Evolutionary conservation across 2,329 filamentous ascomycete genomes (phyloP).

Genomic region (Achaetomium macrosporum): DNA sequence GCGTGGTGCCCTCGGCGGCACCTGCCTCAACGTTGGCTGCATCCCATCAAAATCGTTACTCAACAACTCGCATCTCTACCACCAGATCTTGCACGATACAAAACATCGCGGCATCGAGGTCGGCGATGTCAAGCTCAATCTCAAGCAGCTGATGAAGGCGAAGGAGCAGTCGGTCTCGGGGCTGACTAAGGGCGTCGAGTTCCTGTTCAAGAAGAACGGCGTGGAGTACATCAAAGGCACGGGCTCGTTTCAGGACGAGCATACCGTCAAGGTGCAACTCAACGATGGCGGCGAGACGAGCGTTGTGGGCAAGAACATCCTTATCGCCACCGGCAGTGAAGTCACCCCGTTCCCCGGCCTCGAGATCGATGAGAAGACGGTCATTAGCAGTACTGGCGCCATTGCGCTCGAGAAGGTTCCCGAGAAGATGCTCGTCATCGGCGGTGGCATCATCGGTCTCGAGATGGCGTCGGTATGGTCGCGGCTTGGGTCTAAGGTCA

Average conservation of each 20-base stretch:
- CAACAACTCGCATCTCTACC: slow-evolving; percentile 98
- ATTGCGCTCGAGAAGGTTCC: slow-evolving; percentile 85
- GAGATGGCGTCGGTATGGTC: slow-evolving; percentile 99
- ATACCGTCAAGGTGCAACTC: slow-evolving; percentile 86
- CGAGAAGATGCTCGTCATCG: slow-evolving; percentile 95
- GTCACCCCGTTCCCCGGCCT: slow-evolving; percentile 94
- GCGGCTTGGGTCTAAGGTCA: slow-evolving; percentile 86
- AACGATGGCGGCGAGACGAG: slow-evolving; percentile 87
- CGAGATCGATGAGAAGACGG: slow-evolving; percentile 94
- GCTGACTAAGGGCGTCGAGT: slow-evolving; percentile 96
- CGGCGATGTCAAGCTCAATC: slow-evolving; percentile 92
- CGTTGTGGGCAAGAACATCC: slow-evolving; percentile 89
- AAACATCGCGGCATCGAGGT: slow-evolving; percentile 97
- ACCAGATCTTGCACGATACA: slow-evolving; percentile 93
- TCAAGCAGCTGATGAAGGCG: slow-evolving; percentile 94
- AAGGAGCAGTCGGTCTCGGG: slow-evolving; percentile 87
- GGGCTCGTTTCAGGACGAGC: slow-evolving; percentile 78
- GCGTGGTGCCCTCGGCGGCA: slow-evolving; percentile 88
- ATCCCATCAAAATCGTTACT: slow-evolving; percentile 99
- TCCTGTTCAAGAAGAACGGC: slow-evolving; percentile 98
- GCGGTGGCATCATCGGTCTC: slow-evolving; percentile 95
- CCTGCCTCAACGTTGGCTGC: slow-evolving; percentile 97
- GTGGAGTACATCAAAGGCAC: slow-evolving; percentile 97
- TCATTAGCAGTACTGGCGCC: slow-evolving; percentile 93
- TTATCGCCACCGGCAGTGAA: slow-evolving; percentile 95